Percentiles rank a stretch among this genome's conserved stretches.
These are phyloP conservation scores for Tubosaeta sp. DNA, from an alignment of 768 basidiomycete genomes.

Conservation along the genomic window DNA sequence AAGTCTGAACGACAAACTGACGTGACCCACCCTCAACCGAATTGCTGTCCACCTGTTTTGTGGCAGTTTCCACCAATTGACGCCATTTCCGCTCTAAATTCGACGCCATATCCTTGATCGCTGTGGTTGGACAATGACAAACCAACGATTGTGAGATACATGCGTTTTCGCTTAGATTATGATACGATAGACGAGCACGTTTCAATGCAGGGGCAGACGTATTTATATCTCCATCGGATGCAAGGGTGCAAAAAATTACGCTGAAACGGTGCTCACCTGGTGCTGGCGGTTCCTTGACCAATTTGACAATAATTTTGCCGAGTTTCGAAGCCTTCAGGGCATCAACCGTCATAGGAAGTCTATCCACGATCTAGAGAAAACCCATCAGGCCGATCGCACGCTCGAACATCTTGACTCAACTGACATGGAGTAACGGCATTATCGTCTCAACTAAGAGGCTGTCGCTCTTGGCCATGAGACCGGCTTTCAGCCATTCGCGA, in stretches of 20 bases:
- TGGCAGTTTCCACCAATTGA: conserved; percentile 51
- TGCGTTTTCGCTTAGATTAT: conserved; percentile 32
- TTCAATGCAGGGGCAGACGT: conserved; percentile 25
- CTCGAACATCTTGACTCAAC: conserved; percentile 31
- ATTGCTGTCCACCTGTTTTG: conserved; percentile 40
- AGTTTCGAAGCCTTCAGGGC: conserved; percentile 67
- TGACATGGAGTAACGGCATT: conserved; percentile 84
- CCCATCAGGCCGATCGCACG: conserved; percentile 16
- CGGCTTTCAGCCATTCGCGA: conserved; percentile 78
- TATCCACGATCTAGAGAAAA: conserved; percentile 63
- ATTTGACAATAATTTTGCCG: conserved; percentile 73
- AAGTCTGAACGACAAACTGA: conserved; percentile 34
- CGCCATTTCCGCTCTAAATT: conserved; percentile 87
- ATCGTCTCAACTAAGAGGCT: conserved; percentile 62
- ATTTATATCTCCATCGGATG: conserved; percentile 29
- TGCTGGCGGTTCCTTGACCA: conserved; percentile 70
- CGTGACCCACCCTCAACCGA: conserved; percentile 70
- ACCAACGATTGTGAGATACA: conserved; percentile 67
- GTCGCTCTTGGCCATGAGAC: conserved; percentile 53
- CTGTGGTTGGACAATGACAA: conserved; percentile 47
- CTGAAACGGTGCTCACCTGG: conserved; percentile 62
- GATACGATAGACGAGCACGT: conserved; percentile 30
- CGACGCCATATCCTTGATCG: conserved; percentile 90
- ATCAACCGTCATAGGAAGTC: conserved; percentile 70
- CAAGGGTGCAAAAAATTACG: conserved; percentile 13